These are phyloP conservation scores for Talaromyces piceae DNA, from an alignment of 2,329 filamentous ascomycete genomes.

Conservation along the genomic window DNA sequence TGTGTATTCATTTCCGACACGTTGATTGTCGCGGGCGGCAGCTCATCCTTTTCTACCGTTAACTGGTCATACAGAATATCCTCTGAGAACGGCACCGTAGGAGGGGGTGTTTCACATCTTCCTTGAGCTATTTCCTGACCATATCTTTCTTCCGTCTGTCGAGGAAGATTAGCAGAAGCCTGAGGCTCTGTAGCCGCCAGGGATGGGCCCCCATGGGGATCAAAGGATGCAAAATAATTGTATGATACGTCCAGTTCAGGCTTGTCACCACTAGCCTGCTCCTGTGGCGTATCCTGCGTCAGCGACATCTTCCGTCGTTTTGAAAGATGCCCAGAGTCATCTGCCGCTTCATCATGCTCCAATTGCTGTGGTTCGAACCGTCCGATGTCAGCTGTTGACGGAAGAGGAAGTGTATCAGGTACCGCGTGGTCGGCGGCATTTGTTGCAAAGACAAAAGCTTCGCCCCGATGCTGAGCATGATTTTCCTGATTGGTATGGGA, in stretches of 20 bases:
- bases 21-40: background rate
- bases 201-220: background rate
- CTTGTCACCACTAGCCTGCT: background rate
- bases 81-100: constrained; percentile 33
- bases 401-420: constrained; percentile 3
- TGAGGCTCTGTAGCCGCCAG: background rate
- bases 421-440: background rate
- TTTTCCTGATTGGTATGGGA: background rate
- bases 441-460: background rate
- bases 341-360: background rate
- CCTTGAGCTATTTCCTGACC: constrained; percentile 18
- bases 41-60: constrained; percentile 3
- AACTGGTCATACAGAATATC: constrained; percentile 17
- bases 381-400: constrained; percentile 1
- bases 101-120: constrained; percentile 27
- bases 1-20: constrained; percentile 21
- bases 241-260: constrained; percentile 4
- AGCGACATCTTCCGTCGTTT: constrained; percentile 9
- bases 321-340: constrained; percentile 3
- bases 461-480: background rate
- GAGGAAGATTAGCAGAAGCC: background rate
- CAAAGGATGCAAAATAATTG: constrained; percentile 9
- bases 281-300: constrained; percentile 4
- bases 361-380: background rate
- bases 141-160: background rate